Evolutionary conservation across 1,284 basidiomycete genomes (phyloP).

Genomic region (Testicularia cyperi): DNA sequence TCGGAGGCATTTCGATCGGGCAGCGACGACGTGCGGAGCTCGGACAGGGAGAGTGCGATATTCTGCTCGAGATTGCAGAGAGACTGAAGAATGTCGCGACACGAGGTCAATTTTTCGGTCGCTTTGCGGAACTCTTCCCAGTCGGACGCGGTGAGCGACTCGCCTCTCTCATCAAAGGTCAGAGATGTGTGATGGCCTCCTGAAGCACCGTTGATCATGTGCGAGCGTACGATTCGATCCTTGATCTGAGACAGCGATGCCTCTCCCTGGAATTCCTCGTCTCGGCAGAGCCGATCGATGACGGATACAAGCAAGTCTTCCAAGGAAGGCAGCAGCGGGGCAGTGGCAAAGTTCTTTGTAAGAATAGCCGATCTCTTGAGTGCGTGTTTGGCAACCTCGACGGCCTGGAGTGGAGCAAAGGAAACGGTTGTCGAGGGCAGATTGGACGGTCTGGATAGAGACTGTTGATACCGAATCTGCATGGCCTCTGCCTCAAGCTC

Average conservation of each 20-base stretch:
- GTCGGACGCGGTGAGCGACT: conserved; percentile 15
- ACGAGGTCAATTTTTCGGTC: conserved; percentile 16
- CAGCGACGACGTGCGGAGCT: conserved; percentile 4
- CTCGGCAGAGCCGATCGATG: neutral
- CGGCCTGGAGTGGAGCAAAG: conserved; percentile 8
- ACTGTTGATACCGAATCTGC: conserved; percentile 4
- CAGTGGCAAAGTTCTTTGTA: conserved; percentile 24
- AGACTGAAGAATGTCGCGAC: conserved; percentile 12
- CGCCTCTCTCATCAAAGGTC: conserved; percentile 24
- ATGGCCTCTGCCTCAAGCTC: conserved; percentile 31
- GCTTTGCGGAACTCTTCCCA: conserved; percentile 34
- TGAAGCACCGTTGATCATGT: conserved; percentile 7
- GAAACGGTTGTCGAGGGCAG: neutral
- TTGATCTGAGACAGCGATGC: conserved; percentile 1
- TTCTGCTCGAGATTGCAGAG: conserved; percentile 9
- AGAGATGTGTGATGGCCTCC: conserved; percentile 7
- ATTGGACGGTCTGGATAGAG: neutral
- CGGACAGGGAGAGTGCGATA: conserved; percentile 26
- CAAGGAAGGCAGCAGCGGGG: conserved; percentile 9
- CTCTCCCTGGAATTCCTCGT: conserved; percentile 5
- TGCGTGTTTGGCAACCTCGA: conserved; percentile 10
- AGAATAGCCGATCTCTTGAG: conserved; percentile 9
- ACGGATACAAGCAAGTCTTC: conserved; percentile 10
- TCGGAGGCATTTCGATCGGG: conserved; percentile 11
- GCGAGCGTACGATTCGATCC: conserved; percentile 10